Percentiles rank a stretch among this genome's conserved stretches.
phyloP scores from a whole-genome alignment of 2,329 filamentous ascomycete genomes.

The Fusarium verrucosum region DNA sequence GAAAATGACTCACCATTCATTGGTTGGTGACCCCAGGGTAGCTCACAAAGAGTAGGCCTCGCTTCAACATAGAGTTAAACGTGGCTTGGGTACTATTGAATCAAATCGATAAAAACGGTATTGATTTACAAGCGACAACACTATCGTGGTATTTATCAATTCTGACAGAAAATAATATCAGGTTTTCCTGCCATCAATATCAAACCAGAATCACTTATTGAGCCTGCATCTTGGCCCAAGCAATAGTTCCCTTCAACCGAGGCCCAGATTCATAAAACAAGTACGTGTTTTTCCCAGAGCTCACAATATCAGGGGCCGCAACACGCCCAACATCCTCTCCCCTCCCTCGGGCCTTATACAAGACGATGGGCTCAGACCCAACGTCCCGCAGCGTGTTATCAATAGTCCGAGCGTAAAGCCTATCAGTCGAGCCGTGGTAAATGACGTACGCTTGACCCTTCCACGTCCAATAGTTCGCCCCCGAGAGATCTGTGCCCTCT shows the following conservation, averaged over 20 bases:
- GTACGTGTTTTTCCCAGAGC: neutral
- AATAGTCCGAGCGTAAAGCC: constrained; percentile 25
- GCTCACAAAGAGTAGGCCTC: neutral
- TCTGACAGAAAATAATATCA: fast-evolving
- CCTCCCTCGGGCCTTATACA: constrained; percentile 12
- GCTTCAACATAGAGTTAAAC: neutral
- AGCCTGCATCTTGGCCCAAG: constrained; percentile 18
- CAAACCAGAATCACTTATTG: neutral
- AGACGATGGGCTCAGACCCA: constrained; percentile 7
- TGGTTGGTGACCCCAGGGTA: neutral
- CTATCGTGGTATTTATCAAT: neutral
- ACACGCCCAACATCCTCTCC: constrained; percentile 7
- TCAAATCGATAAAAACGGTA: fast-evolving
- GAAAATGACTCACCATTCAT: fast-evolving
- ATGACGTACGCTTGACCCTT: constrained; percentile 14
- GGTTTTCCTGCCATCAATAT: no score
- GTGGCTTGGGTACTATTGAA: neutral
- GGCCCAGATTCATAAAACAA: constrained; percentile 22
- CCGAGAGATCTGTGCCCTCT: constrained; percentile 17
- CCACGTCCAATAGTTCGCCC: constrained; percentile 25
- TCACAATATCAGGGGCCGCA: constrained; percentile 15
- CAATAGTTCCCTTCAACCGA: constrained; percentile 1
- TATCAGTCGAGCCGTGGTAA: constrained; percentile 11
- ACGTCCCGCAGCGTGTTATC: constrained; percentile 22
- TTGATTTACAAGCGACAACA: fast-evolving